These are phyloP conservation scores for Chrysochromulina tobinii DNA, from an alignment of 78 protist species.

Conservation along the genomic window DNA sequence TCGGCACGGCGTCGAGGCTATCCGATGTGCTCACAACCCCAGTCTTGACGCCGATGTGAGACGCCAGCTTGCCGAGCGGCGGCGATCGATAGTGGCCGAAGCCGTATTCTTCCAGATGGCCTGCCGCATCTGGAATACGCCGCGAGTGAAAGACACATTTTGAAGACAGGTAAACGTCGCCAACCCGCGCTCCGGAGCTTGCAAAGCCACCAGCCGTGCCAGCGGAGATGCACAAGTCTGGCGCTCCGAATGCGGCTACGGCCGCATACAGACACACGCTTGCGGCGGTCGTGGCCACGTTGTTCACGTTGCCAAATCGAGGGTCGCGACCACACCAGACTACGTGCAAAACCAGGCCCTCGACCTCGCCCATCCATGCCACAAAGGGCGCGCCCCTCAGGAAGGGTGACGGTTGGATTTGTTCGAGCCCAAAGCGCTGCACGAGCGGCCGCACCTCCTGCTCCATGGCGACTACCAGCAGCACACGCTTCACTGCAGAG, in stretches of 20 bases:
- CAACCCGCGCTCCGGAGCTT: not conserved
- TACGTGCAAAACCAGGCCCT: not conserved
- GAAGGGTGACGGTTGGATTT: not conserved
- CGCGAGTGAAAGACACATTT: constrained; percentile 30
- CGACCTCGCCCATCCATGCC: not conserved
- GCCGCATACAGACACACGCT: not conserved
- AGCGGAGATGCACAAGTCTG: not conserved
- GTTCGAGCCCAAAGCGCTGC: not conserved
- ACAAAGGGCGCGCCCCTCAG: constrained; percentile 6
- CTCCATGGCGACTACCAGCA: constrained; percentile 1
- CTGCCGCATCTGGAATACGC: constrained; percentile 17
- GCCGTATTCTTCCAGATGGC: not conserved
- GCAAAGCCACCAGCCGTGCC: constrained; percentile 35
- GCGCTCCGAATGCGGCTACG: constrained; percentile 9
- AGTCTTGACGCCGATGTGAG: not conserved
- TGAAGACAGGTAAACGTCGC: constrained; percentile 20
- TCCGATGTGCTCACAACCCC: constrained; percentile 22
- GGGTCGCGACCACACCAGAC: constrained; percentile 28
- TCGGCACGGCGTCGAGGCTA: not conserved
- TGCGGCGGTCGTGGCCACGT: constrained; percentile 39
- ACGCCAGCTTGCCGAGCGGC: not conserved
- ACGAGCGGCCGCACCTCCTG: constrained; percentile 22
- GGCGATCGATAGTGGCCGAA: constrained; percentile 31
- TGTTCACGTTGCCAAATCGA: constrained; percentile 21
- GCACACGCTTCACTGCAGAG: no score